phyloP scores from a whole-genome alignment of 257 asterid species.

The Solanum habrochaites region DNA sequence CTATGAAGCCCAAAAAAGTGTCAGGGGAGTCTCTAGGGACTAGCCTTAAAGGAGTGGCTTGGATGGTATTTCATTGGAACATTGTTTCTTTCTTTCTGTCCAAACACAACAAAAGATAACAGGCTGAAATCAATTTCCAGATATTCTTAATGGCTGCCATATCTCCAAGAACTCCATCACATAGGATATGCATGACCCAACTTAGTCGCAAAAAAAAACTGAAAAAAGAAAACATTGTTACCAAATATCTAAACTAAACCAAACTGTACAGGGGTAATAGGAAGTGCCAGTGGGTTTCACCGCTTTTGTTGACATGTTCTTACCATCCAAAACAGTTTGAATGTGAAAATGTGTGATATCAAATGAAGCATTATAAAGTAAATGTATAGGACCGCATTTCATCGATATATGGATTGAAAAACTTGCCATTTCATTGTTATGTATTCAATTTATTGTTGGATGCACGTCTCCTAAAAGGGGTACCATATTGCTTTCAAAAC shows the following conservation, averaged over 20 bases:
- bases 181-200: neutral
- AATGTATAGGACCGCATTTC: no score
- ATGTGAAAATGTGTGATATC: no score
- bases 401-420: no score
- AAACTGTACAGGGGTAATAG: neutral
- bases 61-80: neutral
- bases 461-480: no score
- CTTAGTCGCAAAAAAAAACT: no score
- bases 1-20: neutral
- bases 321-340: no score
- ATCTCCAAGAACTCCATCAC: neutral
- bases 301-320: no score
- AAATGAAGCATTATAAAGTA: no score
- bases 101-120: neutral
- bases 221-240: no score
- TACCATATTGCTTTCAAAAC: neutral
- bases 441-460: no score
- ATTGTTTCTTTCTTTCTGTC: neutral
- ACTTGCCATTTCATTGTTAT: no score
- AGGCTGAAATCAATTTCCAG: neutral
- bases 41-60: neutral
- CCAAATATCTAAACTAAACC: no score
- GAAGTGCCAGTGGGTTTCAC: neutral
- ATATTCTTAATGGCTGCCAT: neutral
- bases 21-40: neutral